phyloP scores from a whole-genome alignment of 768 basidiomycete species.

The Lentinula aciculospora region DNA sequence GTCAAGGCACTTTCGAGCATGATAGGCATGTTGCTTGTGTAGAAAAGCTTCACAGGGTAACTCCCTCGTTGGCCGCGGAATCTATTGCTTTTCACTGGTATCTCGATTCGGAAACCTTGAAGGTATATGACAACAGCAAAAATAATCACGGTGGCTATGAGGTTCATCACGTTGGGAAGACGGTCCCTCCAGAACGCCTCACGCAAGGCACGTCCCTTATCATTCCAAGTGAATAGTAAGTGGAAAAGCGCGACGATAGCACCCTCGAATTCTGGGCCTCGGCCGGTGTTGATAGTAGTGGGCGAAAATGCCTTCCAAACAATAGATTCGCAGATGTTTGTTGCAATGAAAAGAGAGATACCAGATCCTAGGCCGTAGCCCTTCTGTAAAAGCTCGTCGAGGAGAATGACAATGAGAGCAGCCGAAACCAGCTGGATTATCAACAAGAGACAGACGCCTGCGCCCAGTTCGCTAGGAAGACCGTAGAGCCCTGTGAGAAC shows the following conservation, averaged over 20 bases:
- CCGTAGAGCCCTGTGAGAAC: slow-evolving; percentile 97
- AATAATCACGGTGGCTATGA: slow-evolving; percentile 86
- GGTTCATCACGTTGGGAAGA: slow-evolving; percentile 96
- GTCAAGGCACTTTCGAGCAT: slow-evolving; percentile 96
- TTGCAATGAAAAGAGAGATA: slow-evolving; percentile 98
- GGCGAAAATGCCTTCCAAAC: slow-evolving; percentile 99
- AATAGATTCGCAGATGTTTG: slow-evolving; percentile 99
- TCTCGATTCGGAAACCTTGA: slow-evolving; percentile 98
- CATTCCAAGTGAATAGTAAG: slow-evolving; percentile 95
- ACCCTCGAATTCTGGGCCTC: slow-evolving; percentile 97
- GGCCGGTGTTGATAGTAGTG: slow-evolving; percentile 95
- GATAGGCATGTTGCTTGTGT: slow-evolving; percentile 99
- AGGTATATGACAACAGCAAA: slow-evolving; percentile 97
- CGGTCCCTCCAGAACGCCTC: slow-evolving; percentile 99
- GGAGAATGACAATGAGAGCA: slow-evolving; percentile 93
- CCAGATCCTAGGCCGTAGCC: slow-evolving; percentile 98
- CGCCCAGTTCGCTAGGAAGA: slow-evolving; percentile 86
- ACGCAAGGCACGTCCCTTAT: slow-evolving; percentile 93
- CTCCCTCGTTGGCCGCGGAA: slow-evolving; percentile 94
- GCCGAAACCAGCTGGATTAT: slow-evolving; percentile 95
- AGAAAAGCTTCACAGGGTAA: slow-evolving; percentile 98
- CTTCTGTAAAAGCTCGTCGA: slow-evolving; percentile 98
- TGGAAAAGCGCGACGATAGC: slow-evolving; percentile 97
- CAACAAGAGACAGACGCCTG: slow-evolving; percentile 93
- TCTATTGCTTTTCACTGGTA: slow-evolving; percentile 94